Percentiles rank a stretch among this genome's conserved stretches.
These are phyloP conservation scores for Hemisphaericaspora nanyangensis DNA, from an alignment of 805 yeast genomes.

Conservation along the genomic window DNA sequence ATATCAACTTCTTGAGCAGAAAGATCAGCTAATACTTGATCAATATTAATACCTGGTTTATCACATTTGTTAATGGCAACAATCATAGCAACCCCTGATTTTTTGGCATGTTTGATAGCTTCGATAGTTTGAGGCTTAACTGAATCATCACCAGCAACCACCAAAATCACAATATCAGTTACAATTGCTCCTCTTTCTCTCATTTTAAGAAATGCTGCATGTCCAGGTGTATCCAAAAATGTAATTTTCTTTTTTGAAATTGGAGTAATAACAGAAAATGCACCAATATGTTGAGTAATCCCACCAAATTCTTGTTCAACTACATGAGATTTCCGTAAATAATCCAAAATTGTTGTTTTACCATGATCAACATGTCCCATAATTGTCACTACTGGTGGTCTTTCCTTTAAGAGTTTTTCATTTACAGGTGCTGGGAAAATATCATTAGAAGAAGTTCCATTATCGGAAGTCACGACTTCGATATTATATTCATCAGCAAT, in stretches of 20 bases:
- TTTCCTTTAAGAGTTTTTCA: constrained; percentile 44
- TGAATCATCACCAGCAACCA: constrained; percentile 96
- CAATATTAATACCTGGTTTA: constrained; percentile 69
- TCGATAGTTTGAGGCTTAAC: constrained; percentile 97
- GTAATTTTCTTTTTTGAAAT: constrained; percentile 73
- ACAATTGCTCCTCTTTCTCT: constrained; percentile 93
- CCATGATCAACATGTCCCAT: constrained; percentile 99
- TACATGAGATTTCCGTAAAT: constrained; percentile 76
- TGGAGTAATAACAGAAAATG: constrained; percentile 84
- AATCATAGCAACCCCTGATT: constrained; percentile 75
- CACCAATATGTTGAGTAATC: constrained; percentile 97
- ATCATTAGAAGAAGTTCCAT: constrained; percentile 56
- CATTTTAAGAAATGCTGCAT: constrained; percentile 94
- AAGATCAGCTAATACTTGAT: constrained; percentile 73
- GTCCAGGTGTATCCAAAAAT: constrained; percentile 96
- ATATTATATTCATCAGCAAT: constrained; percentile 88
- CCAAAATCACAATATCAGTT: constrained; percentile 88
- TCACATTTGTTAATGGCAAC: constrained; percentile 95
- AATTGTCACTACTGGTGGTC: constrained; percentile 94
- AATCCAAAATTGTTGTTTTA: constrained; percentile 89
- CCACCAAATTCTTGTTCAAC: constrained; percentile 91
- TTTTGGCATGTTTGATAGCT: constrained; percentile 88
- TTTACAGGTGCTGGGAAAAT: constrained; percentile 53
- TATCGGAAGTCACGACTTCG: constrained; percentile 52
- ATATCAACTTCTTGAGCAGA: constrained; percentile 75